Base-by-base conservation (phyloP, 192 early-diverging fungal genomes). In the Entomortierella beljakovae region DNA sequence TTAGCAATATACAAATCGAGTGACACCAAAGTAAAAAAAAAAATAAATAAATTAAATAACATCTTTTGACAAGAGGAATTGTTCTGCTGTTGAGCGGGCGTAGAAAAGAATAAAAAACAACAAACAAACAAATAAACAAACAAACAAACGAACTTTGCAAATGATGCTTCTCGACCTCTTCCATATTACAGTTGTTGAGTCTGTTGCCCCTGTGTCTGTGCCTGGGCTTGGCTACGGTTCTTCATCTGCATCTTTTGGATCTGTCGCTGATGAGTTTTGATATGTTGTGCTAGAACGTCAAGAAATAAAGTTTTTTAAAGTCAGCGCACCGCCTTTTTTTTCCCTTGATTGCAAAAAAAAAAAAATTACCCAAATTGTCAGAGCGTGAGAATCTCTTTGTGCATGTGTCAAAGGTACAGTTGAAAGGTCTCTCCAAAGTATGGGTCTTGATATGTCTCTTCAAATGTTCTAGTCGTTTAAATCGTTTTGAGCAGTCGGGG, bases 401-500 rank as follows among this genome's bases (percentile, higher is more conserved):
- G 40, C 88, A 89, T 2, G 83, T 58, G 20, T 49, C 22, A 38
- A 42, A 77, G 3, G 74, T 59, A 56, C 88, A 89, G n/a, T 74
- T 70, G 71, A 87, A 89, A 32, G 88, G 88, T 38, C 86, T 71
- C 64, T 89, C 88, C 57, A 86, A 65, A 1, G 88, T 89, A 61
- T 89, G 88, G 22, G 88, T 89, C 57, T 86, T 76, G 40, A 89
- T 71, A 54, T 89, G 88, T 18, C 88, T 81, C 53, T 87, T 87
- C 46, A 87, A 54, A 65, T 89, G 88, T 59, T 89, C 88, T 10
- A 89, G 74, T 26, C 88, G 70, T 65, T 89, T 89, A 57, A 89
- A 89, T 0, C 84, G 61, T 40, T 85, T 82, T 29, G 75, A 77
- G 49, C 88, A 89, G 8, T 70, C 71, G 29, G 61, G 58, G 40